Base-by-base conservation (phyloP, 768 basidiomycete genomes). In the Boletellus ananas region DNA sequence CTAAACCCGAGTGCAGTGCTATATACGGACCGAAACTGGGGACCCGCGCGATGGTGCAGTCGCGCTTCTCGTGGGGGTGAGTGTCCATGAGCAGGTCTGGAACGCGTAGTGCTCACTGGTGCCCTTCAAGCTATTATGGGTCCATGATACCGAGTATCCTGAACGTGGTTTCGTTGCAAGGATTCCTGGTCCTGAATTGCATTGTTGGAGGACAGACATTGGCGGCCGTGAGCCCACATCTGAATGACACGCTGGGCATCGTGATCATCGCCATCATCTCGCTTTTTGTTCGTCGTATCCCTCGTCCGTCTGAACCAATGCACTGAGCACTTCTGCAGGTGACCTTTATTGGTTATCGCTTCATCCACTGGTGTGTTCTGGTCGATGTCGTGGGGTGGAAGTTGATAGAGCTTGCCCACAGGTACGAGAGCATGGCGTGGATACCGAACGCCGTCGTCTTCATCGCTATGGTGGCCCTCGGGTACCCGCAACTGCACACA, bases 401-500 rank as follows among this genome's bases (percentile, higher is more conserved):
- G n/a, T 23, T 20, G 21, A 35, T 48, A n/a, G 45, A 44, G 11
- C 37, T 45, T 41, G 45, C 10, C 10, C 17, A 43, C 71, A 73
- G 87, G 84, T 92, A 87, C 57, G 90, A 90, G 62, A 76, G 79
- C 11, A 46, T 86, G 6, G 78, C 83, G 0, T 91, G 90, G 89
- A 69, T 91, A n/a, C 90, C 90, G 0, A 78, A 85, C 20, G 61
- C 87, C 14, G 64, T 92, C 42, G 76, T 81, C 7, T 90, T 84
- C 63, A 63, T 90, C 27, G 73, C 86, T 40, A 81, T 80, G 31
- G 63, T 87, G 1, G 87, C 83, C 1, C 68, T 87, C 17, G 81
- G 87, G 0, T 89, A 83, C 1, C 83, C 86, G 44, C 76, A 89
- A 51, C 67, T 93, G 18, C 69, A 66, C 12, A 58, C 55, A 20